These are phyloP conservation scores for Talaromyces sp. DNA, from an alignment of 2,329 filamentous ascomycete species.

Conservation along the genomic window DNA sequence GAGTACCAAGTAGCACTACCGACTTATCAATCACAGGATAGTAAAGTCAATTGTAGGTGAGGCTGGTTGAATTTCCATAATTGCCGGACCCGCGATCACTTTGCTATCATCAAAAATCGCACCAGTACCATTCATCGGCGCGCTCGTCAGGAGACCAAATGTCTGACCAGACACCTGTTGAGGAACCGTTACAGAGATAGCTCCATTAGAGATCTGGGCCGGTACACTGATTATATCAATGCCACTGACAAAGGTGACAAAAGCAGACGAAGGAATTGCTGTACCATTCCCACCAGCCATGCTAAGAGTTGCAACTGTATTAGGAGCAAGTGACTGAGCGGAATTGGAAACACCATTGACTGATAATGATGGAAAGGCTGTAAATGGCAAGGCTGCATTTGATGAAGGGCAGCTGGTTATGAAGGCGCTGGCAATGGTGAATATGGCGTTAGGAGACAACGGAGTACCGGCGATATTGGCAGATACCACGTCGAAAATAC, in stretches of 20 bases:
- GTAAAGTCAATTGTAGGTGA: constrained; percentile 13
- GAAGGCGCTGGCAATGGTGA: constrained; percentile 62
- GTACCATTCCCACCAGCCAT: not conserved
- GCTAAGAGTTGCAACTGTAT: not conserved
- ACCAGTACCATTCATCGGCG: constrained; percentile 19
- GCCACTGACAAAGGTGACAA: constrained; percentile 26
- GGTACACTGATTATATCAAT: constrained; percentile 24
- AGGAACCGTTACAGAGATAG: constrained; percentile 17
- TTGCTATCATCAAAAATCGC: constrained; percentile 24
- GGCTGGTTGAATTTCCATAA: constrained; percentile 31
- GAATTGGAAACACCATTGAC: constrained; percentile 13
- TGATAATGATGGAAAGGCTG: constrained; percentile 54
- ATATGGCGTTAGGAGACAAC: constrained; percentile 57
- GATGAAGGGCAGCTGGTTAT: constrained; percentile 55
- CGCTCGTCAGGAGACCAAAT: constrained; percentile 29
- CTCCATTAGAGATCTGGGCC: constrained; percentile 24
- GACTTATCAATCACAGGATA: not conserved
- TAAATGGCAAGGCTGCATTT: constrained; percentile 58
- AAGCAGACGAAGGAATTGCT: constrained; percentile 13
- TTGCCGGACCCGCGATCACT: constrained; percentile 32
- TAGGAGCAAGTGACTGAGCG: constrained; percentile 10
- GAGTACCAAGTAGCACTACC: too few species aligned
- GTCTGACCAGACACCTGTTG: constrained; percentile 24
- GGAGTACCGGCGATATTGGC: constrained; percentile 60
- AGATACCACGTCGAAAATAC: constrained; percentile 51